These are phyloP conservation scores for Mrakia gelida DNA, from an alignment of 768 basidiomycete species.

Conservation along the genomic window DNA sequence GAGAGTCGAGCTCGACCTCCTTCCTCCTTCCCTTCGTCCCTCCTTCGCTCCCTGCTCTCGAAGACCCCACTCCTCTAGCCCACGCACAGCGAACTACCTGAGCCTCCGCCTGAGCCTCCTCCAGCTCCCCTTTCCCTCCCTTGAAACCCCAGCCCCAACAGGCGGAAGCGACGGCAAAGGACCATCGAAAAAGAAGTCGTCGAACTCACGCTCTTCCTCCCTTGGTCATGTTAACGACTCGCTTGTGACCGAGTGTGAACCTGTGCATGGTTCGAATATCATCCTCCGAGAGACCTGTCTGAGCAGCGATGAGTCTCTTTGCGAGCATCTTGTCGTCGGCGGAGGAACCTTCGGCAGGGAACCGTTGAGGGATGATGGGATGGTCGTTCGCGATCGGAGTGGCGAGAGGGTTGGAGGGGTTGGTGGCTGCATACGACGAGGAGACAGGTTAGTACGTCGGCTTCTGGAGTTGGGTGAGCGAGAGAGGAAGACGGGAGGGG, in stretches of 20 bases:
- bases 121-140: not conserved
- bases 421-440: conserved; percentile 6
- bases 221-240: conserved; percentile 82
- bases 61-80: not conserved
- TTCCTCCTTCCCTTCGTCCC: not conserved
- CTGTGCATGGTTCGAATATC: conserved; percentile 45
- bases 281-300: conserved; percentile 34
- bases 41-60: not conserved
- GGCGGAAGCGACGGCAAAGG: too few relatives aligned
- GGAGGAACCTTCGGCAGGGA: conserved; percentile 23
- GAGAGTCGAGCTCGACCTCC: not conserved
- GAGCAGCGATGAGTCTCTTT: conserved; percentile 5
- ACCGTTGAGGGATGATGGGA: conserved; percentile 30
- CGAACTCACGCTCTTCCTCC: conserved; percentile 62
- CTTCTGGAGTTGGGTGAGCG: not conserved
- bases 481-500: too few relatives aligned
- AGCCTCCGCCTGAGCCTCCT: too few relatives aligned
- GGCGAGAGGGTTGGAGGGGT: conserved; percentile 10
- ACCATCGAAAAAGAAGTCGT: too few relatives aligned
- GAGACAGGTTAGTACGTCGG: not conserved
- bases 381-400: conserved; percentile 23
- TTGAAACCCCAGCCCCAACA: not conserved
- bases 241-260: conserved; percentile 45
- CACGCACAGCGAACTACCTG: too few relatives aligned
- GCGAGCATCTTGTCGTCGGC: conserved; percentile 29